These are phyloP conservation scores for Saccharomycopsis sp. DNA, from an alignment of 805 yeast genomes.

Conservation along the genomic window DNA sequence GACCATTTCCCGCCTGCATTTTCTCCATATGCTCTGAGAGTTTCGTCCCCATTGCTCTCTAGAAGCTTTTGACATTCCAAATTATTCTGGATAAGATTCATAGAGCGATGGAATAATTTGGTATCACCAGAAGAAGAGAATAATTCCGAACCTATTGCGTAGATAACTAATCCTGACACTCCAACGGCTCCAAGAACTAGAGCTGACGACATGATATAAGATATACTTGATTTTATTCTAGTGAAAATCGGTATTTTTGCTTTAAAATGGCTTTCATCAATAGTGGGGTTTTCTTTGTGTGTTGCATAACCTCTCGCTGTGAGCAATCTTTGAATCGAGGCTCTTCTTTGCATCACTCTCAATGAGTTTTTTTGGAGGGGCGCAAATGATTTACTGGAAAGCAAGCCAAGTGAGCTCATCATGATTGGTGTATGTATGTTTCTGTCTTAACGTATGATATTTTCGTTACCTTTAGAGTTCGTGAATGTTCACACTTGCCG, in stretches of 20 bases:
- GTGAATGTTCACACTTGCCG: too few species aligned
- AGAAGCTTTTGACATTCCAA: slow-evolving; percentile 50
- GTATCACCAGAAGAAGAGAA: slow-evolving; percentile 90
- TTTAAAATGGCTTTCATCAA: not conserved
- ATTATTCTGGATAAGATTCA: slow-evolving; percentile 66
- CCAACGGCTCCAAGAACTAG: slow-evolving; percentile 66
- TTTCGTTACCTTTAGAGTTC: not conserved
- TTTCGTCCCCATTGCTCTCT: slow-evolving; percentile 36
- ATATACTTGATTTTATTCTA: slow-evolving; percentile 5
- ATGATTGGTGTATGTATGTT: not conserved
- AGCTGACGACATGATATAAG: slow-evolving; percentile 23
- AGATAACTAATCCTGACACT: slow-evolving; percentile 59
- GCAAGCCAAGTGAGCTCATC: not conserved
- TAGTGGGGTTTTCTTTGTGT: slow-evolving; percentile 11
- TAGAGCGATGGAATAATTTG: slow-evolving; percentile 81
- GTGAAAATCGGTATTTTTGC: not conserved
- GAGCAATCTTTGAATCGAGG: not conserved
- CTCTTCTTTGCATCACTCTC: not conserved
- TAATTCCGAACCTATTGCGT: slow-evolving; percentile 70
- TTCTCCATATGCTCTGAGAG: slow-evolving; percentile 82
- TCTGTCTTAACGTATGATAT: not conserved
- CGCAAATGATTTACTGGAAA: not conserved
- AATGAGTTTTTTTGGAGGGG: not conserved
- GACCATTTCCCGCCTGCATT: slow-evolving; percentile 70
- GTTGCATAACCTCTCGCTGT: slow-evolving; percentile 11